A percentile compares a stretch with the other conserved stretches of the same genome.
phyloP scores from a whole-genome alignment of 1,139 yeast species.

The Debaryomycetaceae sp. region DNA sequence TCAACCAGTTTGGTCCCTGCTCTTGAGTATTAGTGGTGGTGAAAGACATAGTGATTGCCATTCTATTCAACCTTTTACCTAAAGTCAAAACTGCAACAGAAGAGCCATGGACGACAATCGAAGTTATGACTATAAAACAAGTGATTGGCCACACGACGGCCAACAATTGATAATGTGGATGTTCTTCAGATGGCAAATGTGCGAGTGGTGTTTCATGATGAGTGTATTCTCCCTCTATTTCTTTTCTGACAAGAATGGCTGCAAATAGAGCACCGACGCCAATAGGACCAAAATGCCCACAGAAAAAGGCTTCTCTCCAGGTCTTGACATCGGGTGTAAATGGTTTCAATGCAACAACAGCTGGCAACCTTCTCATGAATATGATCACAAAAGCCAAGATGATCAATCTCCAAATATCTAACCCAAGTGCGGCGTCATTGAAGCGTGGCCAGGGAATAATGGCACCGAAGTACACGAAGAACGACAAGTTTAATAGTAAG shows the following conservation, averaged over 20 bases:
- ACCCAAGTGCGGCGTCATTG: slow-evolving; percentile 62
- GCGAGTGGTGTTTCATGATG: slow-evolving; percentile 61
- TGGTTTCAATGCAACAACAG: slow-evolving; percentile 73
- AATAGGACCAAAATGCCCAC: slow-evolving; percentile 98
- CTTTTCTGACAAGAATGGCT: slow-evolving; percentile 76
- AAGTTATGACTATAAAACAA: slow-evolving; percentile 77
- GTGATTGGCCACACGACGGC: slow-evolving; percentile 88
- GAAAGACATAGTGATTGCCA: slow-evolving; percentile 90
- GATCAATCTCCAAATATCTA: slow-evolving; percentile 81
- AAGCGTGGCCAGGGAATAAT: slow-evolving; percentile 90
- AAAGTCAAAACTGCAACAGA: slow-evolving; percentile 91
- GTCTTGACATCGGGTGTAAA: slow-evolving; percentile 87
- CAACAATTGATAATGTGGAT: slow-evolving; percentile 66
- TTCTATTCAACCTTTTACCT: slow-evolving; percentile 84
- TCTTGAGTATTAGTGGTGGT: slow-evolving; percentile 67
- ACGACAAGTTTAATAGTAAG: slow-evolving; percentile 75
- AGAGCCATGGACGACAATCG: slow-evolving; percentile 93
- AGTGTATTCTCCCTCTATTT: slow-evolving; percentile 57
- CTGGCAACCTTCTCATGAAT: slow-evolving; percentile 85
- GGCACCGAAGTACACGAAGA: slow-evolving; percentile 91
- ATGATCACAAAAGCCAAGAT: slow-evolving; percentile 78
- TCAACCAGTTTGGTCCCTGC: slow-evolving; percentile 71
- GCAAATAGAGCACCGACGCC: slow-evolving; percentile 98
- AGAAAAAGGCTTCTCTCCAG: slow-evolving; percentile 94
- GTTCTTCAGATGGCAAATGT: slow-evolving; percentile 48